phyloP scores from a whole-genome alignment of 768 basidiomycete species.

The Russula virescens region DNA sequence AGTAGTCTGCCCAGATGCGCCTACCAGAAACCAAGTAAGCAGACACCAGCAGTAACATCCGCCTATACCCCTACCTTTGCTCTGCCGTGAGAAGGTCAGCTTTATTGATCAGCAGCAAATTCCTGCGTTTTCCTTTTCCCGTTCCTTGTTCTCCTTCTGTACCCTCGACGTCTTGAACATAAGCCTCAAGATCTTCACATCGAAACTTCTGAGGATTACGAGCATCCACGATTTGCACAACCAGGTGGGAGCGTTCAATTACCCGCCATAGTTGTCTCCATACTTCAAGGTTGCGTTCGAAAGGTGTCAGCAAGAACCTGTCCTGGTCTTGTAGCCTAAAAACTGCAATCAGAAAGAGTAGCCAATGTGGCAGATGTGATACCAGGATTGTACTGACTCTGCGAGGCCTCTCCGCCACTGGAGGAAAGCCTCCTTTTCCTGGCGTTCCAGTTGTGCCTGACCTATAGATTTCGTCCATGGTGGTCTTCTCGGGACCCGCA shows the following conservation, averaged over 20 bases:
- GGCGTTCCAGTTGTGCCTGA: constrained; percentile 70
- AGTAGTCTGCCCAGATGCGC: constrained; percentile 85
- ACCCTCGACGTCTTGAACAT: constrained; percentile 80
- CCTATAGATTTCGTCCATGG: constrained; percentile 84
- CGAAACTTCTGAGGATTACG: constrained; percentile 90
- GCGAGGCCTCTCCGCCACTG: constrained; percentile 92
- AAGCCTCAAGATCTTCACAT: constrained; percentile 85
- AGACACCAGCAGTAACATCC: neutral
- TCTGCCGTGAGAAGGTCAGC: constrained; percentile 82
- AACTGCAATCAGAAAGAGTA: neutral
- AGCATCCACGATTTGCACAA: constrained; percentile 95
- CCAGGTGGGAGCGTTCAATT: constrained; percentile 86
- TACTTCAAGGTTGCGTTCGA: constrained; percentile 96
- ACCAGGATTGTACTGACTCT: constrained; percentile 47
- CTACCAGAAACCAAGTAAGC: constrained; percentile 36
- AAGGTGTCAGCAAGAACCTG: constrained; percentile 86
- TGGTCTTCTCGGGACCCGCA: constrained; percentile 87
- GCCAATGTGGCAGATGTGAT: neutral
- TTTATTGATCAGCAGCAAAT: constrained; percentile 89
- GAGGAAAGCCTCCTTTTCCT: constrained; percentile 86
- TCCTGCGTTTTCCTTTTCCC: constrained; percentile 65
- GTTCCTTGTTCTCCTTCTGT: constrained; percentile 75
- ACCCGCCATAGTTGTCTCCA: constrained; percentile 99
- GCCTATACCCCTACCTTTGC: constrained; percentile 58
- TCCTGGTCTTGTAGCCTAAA: constrained; percentile 80